A percentile compares a stretch with the other conserved stretches of the same genome.
Conservation (phyloP, 306 rosid species). For the Phaseolus lunatus region DNA sequence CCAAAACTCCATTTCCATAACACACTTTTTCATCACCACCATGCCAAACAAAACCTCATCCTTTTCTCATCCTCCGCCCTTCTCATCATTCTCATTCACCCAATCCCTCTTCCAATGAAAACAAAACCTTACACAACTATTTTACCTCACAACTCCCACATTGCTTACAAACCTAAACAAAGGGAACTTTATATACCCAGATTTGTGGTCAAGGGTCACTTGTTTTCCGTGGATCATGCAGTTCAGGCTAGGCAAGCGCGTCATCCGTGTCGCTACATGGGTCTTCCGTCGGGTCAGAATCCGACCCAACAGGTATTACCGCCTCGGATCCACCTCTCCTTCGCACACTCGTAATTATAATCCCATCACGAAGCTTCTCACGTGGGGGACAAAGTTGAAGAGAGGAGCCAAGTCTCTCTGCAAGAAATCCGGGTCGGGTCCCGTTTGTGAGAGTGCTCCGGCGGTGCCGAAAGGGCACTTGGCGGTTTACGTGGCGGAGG, state of each 20-base stretch:
- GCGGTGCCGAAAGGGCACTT: conserved; percentile 84
- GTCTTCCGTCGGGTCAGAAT: conserved; percentile 44
- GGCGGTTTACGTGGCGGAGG: conserved; percentile 89
- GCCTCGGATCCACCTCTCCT: conserved; percentile 33
- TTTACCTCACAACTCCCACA: background rate
- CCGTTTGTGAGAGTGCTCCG: background rate
- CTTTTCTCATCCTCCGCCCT: conserved; percentile 80
- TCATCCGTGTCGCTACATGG: conserved; percentile 58
- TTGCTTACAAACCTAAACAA: background rate
- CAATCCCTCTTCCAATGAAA: too few relatives aligned
- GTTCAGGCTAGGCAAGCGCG: conserved; percentile 72
- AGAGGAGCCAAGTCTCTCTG: conserved; percentile 63
- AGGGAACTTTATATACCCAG: background rate
- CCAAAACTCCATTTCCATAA: too few relatives aligned
- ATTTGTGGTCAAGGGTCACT: too few relatives aligned
- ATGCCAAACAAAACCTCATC: conserved; percentile 74
- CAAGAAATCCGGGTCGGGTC: conserved; percentile 47
- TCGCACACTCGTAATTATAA: background rate
- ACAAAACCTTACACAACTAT: background rate
- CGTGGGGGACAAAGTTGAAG: conserved; percentile 66
- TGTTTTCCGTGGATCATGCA: conserved; percentile 32
- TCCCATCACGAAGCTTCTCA: conserved; percentile 55
- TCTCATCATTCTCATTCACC: conserved; percentile 47
- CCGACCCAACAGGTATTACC: conserved; percentile 27
- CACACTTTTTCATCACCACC: background rate